Evolutionary conservation across 106 monocot genomes (phyloP).

Genomic region (Vanilla planifolia): DNA sequence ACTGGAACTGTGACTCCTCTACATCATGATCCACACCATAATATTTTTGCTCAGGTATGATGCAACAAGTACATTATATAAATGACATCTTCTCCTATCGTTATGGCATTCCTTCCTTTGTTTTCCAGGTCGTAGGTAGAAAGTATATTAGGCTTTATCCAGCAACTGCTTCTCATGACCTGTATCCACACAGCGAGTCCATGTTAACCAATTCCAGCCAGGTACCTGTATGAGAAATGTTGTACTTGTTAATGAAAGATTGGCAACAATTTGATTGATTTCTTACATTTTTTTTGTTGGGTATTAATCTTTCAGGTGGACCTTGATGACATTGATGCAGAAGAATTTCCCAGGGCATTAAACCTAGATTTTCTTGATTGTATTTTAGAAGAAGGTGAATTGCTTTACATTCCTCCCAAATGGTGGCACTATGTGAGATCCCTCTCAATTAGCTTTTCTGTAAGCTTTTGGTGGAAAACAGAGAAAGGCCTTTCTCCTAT

Average conservation of each 20-base stretch:
- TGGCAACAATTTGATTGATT: too few species aligned
- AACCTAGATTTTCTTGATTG: conserved; percentile 67
- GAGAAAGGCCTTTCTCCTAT: conserved; percentile 1
- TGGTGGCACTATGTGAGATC: conserved; percentile 89
- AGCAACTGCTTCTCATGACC: conserved; percentile 43
- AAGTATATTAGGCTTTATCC: conserved; percentile 94
- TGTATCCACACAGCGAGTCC: conserved; percentile 77
- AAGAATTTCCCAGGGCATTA: conserved; percentile 54
- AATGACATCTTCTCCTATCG: neutral
- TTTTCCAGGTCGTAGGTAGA: conserved; percentile 75
- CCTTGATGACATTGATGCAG: conserved; percentile 54
- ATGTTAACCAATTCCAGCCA: conserved; percentile 93
- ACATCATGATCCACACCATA: conserved; percentile 97
- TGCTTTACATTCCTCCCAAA: conserved; percentile 76
- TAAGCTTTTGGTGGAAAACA: conserved; percentile 87
- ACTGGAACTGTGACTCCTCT: conserved; percentile 88
- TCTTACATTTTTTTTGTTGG: neutral
- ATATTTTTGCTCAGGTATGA: conserved; percentile 89
- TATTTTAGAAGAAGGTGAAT: conserved; percentile 65
- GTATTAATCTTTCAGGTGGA: conserved; percentile 50
- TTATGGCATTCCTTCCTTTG: neutral
- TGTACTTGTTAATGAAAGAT: too few species aligned
- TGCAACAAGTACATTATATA: neutral
- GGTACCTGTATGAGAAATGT: conserved; percentile 25
- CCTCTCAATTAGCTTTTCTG: conserved; percentile 80